Evolutionary conservation across 495 filamentous ascomycete genomes (phyloP).

Genomic region (Aspergillus carlsbadensis): DNA sequence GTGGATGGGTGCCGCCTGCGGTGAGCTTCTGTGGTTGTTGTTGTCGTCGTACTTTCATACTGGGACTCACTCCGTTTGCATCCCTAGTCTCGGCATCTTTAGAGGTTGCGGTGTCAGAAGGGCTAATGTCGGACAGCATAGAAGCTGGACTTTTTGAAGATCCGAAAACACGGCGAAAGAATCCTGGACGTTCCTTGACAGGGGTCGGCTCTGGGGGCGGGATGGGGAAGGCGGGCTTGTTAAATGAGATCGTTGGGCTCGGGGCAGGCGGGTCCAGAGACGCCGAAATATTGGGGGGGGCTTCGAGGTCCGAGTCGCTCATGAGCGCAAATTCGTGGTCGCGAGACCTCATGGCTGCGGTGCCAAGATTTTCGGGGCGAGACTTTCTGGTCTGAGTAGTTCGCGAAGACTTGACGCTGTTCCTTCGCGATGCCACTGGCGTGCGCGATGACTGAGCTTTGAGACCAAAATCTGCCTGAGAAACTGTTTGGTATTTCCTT

Average conservation of each 20-base stretch:
- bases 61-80: slow-evolving; percentile 17
- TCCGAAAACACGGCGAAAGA: slow-evolving; percentile 90
- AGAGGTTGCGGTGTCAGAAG: slow-evolving; percentile 19
- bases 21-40: slow-evolving; percentile 28
- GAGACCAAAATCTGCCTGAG: slow-evolving; percentile 34
- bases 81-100: slow-evolving; percentile 32
- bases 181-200: slow-evolving; percentile 73
- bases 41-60: slow-evolving; percentile 24
- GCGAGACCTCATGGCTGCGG: slow-evolving; percentile 30
- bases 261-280: slow-evolving; percentile 47
- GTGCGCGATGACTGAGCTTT: slow-evolving; percentile 47
- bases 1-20: slow-evolving; percentile 26
- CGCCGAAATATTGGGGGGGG: slow-evolving; percentile 29
- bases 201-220: slow-evolving; percentile 31
- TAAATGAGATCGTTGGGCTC: slow-evolving; percentile 53
- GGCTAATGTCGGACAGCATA: slow-evolving; percentile 20
- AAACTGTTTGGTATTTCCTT: slow-evolving; percentile 36
- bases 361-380: slow-evolving; percentile 42
- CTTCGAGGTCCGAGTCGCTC: slow-evolving; percentile 31
- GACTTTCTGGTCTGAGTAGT: slow-evolving; percentile 36
- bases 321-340: slow-evolving; percentile 29
- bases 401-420: slow-evolving; percentile 63
- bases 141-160: slow-evolving; percentile 47
- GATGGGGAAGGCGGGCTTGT: slow-evolving; percentile 41
- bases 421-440: slow-evolving; percentile 50